Percentiles rank a stretch among this genome's conserved stretches.
These are phyloP conservation scores for Alisma plantagoaquatica DNA, from an alignment of 106 monocot species.

Conservation along the genomic window DNA sequence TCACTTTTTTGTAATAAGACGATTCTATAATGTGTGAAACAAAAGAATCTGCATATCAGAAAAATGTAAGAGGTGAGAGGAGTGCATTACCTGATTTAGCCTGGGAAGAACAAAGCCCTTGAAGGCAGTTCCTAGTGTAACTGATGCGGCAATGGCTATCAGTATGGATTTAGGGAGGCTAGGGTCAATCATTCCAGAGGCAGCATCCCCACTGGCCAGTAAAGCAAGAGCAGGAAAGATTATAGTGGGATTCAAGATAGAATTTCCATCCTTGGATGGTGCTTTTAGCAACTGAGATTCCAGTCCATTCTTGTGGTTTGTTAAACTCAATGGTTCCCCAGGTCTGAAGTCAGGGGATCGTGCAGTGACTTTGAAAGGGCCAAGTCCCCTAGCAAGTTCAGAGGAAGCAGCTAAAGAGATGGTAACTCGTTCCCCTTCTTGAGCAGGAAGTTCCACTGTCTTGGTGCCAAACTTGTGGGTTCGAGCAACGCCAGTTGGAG, in stretches of 20 bases:
- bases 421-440: conserved; percentile 94
- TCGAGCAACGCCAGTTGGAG: conserved; percentile 70
- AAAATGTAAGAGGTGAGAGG: too few species aligned
- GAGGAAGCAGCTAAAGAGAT: conserved; percentile 62
- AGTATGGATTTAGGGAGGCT: conserved; percentile 57
- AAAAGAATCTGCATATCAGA: not conserved
- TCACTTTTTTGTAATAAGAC: too few species aligned
- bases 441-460: conserved; percentile 88
- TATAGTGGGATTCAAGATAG: conserved; percentile 44
- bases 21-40: too few species aligned
- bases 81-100: conserved; percentile 65
- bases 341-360: conserved; percentile 43
- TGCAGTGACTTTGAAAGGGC: conserved; percentile 58
- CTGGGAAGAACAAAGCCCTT: conserved; percentile 62
- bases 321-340: conserved; percentile 76
- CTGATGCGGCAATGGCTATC: conserved; percentile 47
- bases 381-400: conserved; percentile 46
- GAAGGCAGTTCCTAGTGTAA: conserved; percentile 49
- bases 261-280: conserved; percentile 34
- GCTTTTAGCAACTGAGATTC: conserved; percentile 64
- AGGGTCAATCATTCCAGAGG: conserved; percentile 64
- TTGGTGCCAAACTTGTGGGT: conserved; percentile 81
- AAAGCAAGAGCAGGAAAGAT: conserved; percentile 66
- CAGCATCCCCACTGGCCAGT: conserved; percentile 75
- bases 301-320: conserved; percentile 72